These are phyloP conservation scores for Platanus orientalis DNA, from an alignment of 164 flowering plant genomes.

Conservation along the genomic window DNA sequence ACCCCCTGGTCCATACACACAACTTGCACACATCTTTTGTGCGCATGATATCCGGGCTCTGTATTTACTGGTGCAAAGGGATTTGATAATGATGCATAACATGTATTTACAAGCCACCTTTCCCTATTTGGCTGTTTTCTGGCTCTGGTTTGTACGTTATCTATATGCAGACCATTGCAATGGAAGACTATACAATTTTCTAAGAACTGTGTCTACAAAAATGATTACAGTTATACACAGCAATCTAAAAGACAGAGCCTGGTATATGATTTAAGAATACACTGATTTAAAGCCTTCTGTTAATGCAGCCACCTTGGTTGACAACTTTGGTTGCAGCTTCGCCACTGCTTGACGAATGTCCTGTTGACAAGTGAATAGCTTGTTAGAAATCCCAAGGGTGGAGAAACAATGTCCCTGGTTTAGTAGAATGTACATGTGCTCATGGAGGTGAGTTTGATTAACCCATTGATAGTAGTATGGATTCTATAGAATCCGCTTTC, in stretches of 20 bases:
- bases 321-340: slow-evolving; percentile 64
- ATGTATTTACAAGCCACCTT: too few species aligned
- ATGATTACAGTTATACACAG: not conserved
- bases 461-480: too few species aligned
- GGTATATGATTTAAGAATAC: slow-evolving; percentile 20
- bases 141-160: too few species aligned
- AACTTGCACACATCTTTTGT: too few species aligned
- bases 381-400: not conserved
- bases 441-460: not conserved
- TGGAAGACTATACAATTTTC: not conserved
- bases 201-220: not conserved
- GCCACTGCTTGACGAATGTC: slow-evolving; percentile 23
- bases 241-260: not conserved
- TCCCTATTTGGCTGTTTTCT: too few species aligned
- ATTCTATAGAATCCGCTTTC: too few species aligned
- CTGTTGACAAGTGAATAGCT: slow-evolving; percentile 24
- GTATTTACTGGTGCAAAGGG: too few species aligned
- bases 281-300: slow-evolving; percentile 87
- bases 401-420: not conserved
- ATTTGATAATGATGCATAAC: too few species aligned
- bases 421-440: not conserved
- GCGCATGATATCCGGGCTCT: too few species aligned
- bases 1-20: too few species aligned
- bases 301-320: slow-evolving; percentile 74
- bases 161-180: not conserved